These are phyloP conservation scores for Coemansia sp. DNA, from an alignment of 192 early-diverging fungal genomes.

Conservation along the genomic window DNA sequence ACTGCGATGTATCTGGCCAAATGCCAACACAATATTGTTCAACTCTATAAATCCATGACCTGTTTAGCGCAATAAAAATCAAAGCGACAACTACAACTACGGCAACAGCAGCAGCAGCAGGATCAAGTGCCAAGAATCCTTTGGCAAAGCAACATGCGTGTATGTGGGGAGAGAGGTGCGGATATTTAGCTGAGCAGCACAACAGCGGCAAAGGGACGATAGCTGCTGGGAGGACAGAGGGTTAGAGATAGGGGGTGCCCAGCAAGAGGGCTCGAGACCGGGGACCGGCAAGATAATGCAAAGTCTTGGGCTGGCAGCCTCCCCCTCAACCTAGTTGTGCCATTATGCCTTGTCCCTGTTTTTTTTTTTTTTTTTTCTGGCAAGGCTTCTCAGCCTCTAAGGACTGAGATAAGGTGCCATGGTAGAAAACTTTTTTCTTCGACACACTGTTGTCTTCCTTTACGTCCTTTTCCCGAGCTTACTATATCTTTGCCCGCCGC, in stretches of 20 bases:
- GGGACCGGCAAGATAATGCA: conserved; percentile 2
- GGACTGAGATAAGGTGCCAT: conserved; percentile 1
- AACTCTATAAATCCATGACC: background rate
- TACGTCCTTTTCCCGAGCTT: background rate
- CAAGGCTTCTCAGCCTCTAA: background rate
- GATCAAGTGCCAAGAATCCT: background rate
- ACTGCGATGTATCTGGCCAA: background rate
- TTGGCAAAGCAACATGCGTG: background rate
- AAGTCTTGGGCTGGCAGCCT: conserved; percentile 1
- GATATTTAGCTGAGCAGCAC: conserved; percentile 1
- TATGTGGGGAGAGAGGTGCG: background rate
- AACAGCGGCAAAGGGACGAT: background rate
- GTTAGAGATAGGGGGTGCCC: background rate
- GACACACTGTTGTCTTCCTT: background rate
- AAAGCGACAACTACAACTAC: background rate
- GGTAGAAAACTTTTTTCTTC: background rate
- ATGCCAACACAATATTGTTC: background rate
- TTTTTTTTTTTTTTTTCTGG: background rate
- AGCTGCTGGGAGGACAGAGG: too few relatives aligned
- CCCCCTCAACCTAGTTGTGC: background rate
- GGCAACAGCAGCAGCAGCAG: background rate
- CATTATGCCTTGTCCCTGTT: background rate
- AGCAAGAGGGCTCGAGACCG: background rate
- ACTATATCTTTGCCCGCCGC: background rate
- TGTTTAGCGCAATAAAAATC: background rate